These are phyloP conservation scores for Phaseolus lunatus DNA, from an alignment of 306 rosid genomes.

Conservation along the genomic window DNA sequence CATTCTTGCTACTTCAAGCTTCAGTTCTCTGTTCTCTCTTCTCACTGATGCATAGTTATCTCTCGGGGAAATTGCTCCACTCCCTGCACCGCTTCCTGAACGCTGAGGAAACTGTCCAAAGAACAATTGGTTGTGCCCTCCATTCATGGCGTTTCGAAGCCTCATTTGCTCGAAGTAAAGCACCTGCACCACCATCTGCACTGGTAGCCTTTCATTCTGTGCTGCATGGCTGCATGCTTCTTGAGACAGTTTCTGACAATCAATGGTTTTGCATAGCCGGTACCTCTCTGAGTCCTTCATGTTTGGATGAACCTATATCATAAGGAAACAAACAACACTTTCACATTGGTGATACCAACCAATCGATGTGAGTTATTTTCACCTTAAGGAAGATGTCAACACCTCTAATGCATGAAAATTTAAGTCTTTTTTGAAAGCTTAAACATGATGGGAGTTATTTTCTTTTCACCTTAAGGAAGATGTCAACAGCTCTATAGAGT, in stretches of 20 bases:
- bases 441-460: not conserved
- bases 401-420: too few species aligned
- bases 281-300: slow-evolving; percentile 84
- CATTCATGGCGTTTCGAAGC: slow-evolving; percentile 92
- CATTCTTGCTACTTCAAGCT: slow-evolving; percentile 98
- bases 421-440: not conserved
- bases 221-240: slow-evolving; percentile 99
- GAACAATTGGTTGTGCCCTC: slow-evolving; percentile 84
- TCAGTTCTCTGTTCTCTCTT: slow-evolving; percentile 93
- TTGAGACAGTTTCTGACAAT: slow-evolving; percentile 88
- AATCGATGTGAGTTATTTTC: too few species aligned
- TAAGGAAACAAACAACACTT: not conserved
- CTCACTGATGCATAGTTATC: slow-evolving; percentile 98
- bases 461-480: slow-evolving; percentile 87
- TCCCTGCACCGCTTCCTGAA: slow-evolving; percentile 96
- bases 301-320: slow-evolving; percentile 84
- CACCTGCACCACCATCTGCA: slow-evolving; percentile 95
- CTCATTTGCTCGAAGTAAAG: slow-evolving; percentile 96
- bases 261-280: slow-evolving; percentile 92
- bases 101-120: slow-evolving; percentile 90
- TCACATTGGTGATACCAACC: not conserved
- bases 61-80: slow-evolving; percentile 96
- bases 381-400: too few species aligned
- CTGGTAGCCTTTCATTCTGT: slow-evolving; percentile 93
- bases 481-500: slow-evolving; percentile 86